Conservation (phyloP, 2,329 filamentous ascomycete species). For the Colletotrichum limetticola region DNA sequence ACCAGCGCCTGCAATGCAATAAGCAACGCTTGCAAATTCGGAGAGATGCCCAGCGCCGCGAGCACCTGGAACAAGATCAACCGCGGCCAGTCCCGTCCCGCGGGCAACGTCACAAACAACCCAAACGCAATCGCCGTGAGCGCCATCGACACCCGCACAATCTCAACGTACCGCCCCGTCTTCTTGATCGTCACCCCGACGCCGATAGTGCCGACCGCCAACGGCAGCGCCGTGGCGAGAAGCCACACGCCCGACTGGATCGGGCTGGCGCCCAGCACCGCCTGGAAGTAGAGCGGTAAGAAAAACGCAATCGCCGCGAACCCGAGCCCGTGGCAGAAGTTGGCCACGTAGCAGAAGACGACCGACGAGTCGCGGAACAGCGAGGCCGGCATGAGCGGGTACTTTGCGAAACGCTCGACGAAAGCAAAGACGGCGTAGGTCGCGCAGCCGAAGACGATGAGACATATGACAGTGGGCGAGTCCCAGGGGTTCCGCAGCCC, state of each 20-base stretch:
- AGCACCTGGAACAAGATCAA: conserved; percentile 72
- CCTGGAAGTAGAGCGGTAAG: conserved; percentile 87
- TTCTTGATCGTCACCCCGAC: conserved; percentile 69
- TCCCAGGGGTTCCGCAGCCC: conserved; percentile 80
- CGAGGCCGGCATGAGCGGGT: conserved; percentile 80
- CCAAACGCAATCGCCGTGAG: conserved; percentile 74
- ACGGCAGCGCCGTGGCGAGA: conserved; percentile 74
- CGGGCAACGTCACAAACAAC: conserved; percentile 69
- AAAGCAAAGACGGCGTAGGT: conserved; percentile 74
- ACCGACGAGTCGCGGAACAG: conserved; percentile 77
- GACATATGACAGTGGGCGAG: conserved; percentile 79
- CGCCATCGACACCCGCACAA: conserved; percentile 68
- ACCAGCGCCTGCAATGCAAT: conserved; percentile 75
- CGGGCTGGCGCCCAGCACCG: conserved; percentile 74
- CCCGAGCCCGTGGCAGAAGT: conserved; percentile 79
- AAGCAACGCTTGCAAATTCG: conserved; percentile 76
- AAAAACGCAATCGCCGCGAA: conserved; percentile 86
- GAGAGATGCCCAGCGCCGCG: conserved; percentile 72
- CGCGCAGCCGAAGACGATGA: conserved; percentile 78
- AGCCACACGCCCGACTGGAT: conserved; percentile 80
- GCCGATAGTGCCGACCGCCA: conserved; percentile 70
- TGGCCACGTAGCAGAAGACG: conserved; percentile 71
- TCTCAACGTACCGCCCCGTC: conserved; percentile 72
- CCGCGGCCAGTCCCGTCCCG: conserved; percentile 64
- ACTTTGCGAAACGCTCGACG: conserved; percentile 79